A percentile compares a stretch with the other conserved stretches of the same genome.
Evolutionary conservation across 768 basidiomycete species (phyloP).

Genomic region (Mrakia blollopis): DNA sequence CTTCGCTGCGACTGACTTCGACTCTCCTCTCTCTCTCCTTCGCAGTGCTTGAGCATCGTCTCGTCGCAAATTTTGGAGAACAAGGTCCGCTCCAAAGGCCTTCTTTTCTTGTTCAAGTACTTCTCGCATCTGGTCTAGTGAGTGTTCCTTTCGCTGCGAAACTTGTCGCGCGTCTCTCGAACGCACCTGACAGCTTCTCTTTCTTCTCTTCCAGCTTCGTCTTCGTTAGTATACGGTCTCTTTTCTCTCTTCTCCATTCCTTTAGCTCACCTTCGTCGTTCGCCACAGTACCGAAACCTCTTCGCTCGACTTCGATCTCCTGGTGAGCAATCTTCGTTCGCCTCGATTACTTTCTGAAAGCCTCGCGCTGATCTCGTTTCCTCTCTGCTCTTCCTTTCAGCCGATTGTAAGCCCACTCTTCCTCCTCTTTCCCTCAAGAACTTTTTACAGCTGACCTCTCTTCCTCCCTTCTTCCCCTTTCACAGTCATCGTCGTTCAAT

Average conservation of each 20-base stretch:
- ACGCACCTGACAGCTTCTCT: background rate
- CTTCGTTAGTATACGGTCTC: background rate
- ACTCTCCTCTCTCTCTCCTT: conserved; percentile 32
- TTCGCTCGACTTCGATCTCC: conserved; percentile 25
- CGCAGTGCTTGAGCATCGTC: conserved; percentile 41
- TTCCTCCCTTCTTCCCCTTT: conserved; percentile 45
- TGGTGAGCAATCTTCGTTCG: conserved; percentile 21
- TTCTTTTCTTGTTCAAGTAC: conserved; percentile 47
- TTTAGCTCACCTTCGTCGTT: background rate
- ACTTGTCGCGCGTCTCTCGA: background rate
- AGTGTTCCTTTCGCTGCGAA: background rate
- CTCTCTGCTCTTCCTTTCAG: conserved; percentile 45
- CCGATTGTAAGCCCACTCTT: conserved; percentile 25
- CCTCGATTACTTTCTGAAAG: conserved; percentile 25
- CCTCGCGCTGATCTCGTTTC: conserved; percentile 37
- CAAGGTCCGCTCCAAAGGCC: conserved; percentile 46
- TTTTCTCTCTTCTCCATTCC: background rate
- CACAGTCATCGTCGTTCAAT: conserved; percentile 34
- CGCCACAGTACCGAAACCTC: conserved; percentile 24
- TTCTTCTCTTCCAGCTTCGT: conserved; percentile 20
- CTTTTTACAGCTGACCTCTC: conserved; percentile 36
- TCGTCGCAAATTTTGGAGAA: conserved; percentile 45
- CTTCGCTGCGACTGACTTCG: background rate
- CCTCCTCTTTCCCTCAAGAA: conserved; percentile 33
- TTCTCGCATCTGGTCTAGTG: conserved; percentile 22